These are phyloP conservation scores for Pyrenophora teres DNA, from an alignment of 2,329 filamentous ascomycete genomes.

Conservation along the genomic window DNA sequence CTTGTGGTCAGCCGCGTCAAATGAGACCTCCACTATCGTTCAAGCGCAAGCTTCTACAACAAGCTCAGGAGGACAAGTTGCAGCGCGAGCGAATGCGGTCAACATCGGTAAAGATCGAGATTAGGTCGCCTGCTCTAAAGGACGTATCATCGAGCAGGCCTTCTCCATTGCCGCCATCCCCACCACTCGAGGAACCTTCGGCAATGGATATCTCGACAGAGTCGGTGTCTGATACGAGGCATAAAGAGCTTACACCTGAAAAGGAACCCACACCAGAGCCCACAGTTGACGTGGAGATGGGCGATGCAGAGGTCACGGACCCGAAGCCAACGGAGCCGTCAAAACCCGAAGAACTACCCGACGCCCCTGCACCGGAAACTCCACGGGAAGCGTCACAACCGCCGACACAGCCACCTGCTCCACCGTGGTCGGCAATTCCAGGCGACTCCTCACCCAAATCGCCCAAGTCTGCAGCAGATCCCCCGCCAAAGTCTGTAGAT, in stretches of 20 bases:
- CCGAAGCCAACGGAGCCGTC: slow-evolving; percentile 20
- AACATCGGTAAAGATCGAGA: slow-evolving; percentile 43
- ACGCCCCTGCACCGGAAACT: slow-evolving; percentile 28
- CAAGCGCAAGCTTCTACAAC: slow-evolving; percentile 45
- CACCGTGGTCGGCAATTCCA: slow-evolving; percentile 35
- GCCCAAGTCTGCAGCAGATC: slow-evolving; percentile 15
- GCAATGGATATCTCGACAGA: slow-evolving; percentile 37
- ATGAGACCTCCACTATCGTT: slow-evolving; percentile 43
- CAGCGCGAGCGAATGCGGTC: slow-evolving; percentile 45
- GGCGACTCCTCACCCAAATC: slow-evolving; percentile 20
- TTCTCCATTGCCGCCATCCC: slow-evolving; percentile 34
- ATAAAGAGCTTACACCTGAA: slow-evolving; percentile 32
- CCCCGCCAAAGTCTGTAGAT: slow-evolving; percentile 24
- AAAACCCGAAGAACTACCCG: slow-evolving; percentile 38
- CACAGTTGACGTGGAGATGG: slow-evolving; percentile 25
- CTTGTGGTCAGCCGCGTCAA: slow-evolving; percentile 22
- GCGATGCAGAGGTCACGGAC: slow-evolving; percentile 18
- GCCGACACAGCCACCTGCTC: slow-evolving; percentile 41
- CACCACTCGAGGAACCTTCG: slow-evolving; percentile 29
- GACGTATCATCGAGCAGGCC: slow-evolving; percentile 41
- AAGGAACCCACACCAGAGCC: slow-evolving; percentile 27
- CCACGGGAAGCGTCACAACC: slow-evolving; percentile 32
- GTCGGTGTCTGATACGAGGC: slow-evolving; percentile 18
- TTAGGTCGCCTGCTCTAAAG: slow-evolving; percentile 38
- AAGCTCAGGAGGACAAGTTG: slow-evolving; percentile 45